Conservation (phyloP, 331 rosid species). For the Cydonia oblonga region DNA sequence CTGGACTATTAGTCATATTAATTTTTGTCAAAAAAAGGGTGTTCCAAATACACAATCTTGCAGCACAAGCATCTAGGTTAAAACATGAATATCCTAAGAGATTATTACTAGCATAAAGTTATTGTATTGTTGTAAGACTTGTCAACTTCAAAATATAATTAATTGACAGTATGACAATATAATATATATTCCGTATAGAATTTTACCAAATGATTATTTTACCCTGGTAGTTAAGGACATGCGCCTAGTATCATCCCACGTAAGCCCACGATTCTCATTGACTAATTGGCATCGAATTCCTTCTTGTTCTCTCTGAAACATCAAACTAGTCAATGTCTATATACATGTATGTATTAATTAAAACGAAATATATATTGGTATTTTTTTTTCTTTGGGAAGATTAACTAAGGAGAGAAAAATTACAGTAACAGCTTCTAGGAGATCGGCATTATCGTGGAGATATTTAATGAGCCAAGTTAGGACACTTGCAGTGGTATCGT, state of each 20-base stretch:
- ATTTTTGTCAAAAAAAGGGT: too few relatives aligned
- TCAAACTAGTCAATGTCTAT: neutral
- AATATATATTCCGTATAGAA: neutral
- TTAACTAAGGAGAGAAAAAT: neutral
- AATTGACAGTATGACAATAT: neutral
- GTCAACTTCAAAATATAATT: too few relatives aligned
- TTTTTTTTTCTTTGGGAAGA: neutral
- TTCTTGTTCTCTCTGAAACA: slow-evolving; percentile 65
- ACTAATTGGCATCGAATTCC: slow-evolving; percentile 26
- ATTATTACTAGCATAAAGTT: too few relatives aligned
- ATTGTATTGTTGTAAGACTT: neutral
- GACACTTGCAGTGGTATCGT: slow-evolving; percentile 84
- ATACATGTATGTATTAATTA: neutral
- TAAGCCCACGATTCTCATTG: slow-evolving; percentile 45
- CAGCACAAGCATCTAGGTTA: too few relatives aligned
- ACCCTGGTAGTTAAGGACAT: slow-evolving; percentile 67
- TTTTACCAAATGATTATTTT: neutral
- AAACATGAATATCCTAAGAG: too few relatives aligned
- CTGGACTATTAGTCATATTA: too few relatives aligned
- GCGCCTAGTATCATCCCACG: slow-evolving; percentile 72
- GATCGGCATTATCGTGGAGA: slow-evolving; percentile 49
- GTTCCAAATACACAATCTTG: too few relatives aligned
- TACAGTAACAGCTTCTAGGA: slow-evolving; percentile 63
- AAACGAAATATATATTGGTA: neutral
- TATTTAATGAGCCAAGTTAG: slow-evolving; percentile 79